Percentiles rank a stretch among this genome's conserved stretches.
These are phyloP conservation scores for barley (Hordeum vulgare) DNA, from an alignment of 176 grass and related monocot species.

Conservation along the genomic window MorexV3_pseudomolecules_assembly NC_058522.1:400585489-400585988, in stretches of 20 bases:
- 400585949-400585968: too few relatives aligned
- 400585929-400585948: too few relatives aligned
- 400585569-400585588: background rate
- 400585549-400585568: background rate
- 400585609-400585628: too few relatives aligned
- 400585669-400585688: too few relatives aligned
- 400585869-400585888: too few relatives aligned
- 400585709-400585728: background rate
- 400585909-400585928: too few relatives aligned
- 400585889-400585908: too few relatives aligned
- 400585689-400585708: background rate
- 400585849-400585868: background rate
- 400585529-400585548: background rate
- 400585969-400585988: too few relatives aligned
- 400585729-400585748: background rate
- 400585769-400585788: background rate
- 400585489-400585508: background rate
- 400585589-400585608: too few relatives aligned
- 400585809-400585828: background rate
- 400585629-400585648: background rate
- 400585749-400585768: background rate
- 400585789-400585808: background rate
- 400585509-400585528: background rate
- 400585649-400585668: background rate
- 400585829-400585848: background rate